Evolutionary conservation across 352 stramenopile genomes (phyloP).

Genomic region (Phytophthora agathidicida): DNA sequence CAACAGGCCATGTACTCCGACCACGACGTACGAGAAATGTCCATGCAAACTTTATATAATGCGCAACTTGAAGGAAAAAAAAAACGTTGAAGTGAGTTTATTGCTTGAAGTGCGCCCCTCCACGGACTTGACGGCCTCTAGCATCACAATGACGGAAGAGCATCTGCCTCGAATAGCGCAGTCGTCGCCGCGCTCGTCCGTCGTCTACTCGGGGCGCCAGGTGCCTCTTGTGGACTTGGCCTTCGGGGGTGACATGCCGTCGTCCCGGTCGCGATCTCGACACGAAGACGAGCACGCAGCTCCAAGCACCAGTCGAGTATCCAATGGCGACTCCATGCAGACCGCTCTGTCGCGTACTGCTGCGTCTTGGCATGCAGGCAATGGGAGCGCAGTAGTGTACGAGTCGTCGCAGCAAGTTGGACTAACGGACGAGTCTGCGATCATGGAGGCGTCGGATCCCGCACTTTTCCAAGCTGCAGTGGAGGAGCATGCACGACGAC

Average conservation of each 20-base stretch:
- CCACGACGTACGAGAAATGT: too few species aligned
- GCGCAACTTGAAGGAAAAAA: too few species aligned
- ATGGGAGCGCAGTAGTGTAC: slow-evolving; percentile 27
- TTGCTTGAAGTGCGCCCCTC: slow-evolving; percentile 30
- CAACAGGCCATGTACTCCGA: too few species aligned
- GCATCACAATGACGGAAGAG: slow-evolving; percentile 29
- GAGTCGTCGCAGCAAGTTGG: slow-evolving; percentile 15
- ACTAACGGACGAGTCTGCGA: slow-evolving; percentile 47
- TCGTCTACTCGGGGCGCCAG: slow-evolving; percentile 31
- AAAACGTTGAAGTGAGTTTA: too few species aligned
- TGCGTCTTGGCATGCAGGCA: slow-evolving; percentile 43
- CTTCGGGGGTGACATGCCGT: slow-evolving; percentile 30
- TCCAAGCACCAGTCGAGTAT: slow-evolving; percentile 27
- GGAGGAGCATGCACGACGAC: slow-evolving; percentile 67
- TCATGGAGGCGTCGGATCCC: slow-evolving; percentile 65
- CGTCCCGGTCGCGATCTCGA: slow-evolving; percentile 25
- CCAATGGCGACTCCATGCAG: slow-evolving; percentile 12
- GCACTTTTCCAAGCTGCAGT: slow-evolving; percentile 79
- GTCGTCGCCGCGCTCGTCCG: slow-evolving; percentile 28
- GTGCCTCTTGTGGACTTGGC: slow-evolving; percentile 41
- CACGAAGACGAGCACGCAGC: slow-evolving; percentile 29
- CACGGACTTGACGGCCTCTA: background rate
- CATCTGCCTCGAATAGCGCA: slow-evolving; percentile 26
- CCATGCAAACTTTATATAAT: too few species aligned
- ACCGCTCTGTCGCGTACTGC: slow-evolving; percentile 24